Evolutionary conservation across 179 eudicot genomes (phyloP).

Genomic region (Beta macrorhiza): DNA sequence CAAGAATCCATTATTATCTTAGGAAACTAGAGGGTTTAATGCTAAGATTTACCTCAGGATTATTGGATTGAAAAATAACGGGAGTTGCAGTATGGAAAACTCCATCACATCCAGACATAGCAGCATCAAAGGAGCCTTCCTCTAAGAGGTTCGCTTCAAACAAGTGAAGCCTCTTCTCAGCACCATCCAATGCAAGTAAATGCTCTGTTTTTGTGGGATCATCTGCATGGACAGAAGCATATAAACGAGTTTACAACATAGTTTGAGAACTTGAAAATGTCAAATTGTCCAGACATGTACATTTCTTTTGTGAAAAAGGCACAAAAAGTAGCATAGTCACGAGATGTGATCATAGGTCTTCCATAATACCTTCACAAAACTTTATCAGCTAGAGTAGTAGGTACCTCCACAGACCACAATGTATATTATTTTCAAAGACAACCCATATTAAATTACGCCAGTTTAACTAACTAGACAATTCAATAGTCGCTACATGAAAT

Average conservation of each 20-base stretch:
- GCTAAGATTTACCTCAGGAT: slow-evolving; percentile 39
- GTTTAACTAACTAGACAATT: too few species aligned
- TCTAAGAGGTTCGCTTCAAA: slow-evolving; percentile 42
- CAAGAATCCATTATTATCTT: background rate
- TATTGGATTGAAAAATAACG: slow-evolving; percentile 10
- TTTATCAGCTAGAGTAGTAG: too few species aligned
- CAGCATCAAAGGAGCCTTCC: slow-evolving; percentile 45
- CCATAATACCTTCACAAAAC: too few species aligned
- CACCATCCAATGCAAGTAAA: slow-evolving; percentile 44
- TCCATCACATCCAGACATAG: slow-evolving; percentile 43
- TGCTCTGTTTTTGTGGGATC: slow-evolving; percentile 43
- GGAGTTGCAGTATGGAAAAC: slow-evolving; percentile 56
- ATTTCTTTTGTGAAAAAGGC: too few species aligned
- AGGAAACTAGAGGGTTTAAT: background rate
- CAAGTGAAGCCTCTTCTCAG: slow-evolving; percentile 40
- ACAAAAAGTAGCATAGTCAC: too few species aligned
- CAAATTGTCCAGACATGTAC: too few species aligned
- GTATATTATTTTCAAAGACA: too few species aligned
- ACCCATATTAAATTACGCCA: too few species aligned
- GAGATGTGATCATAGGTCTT: too few species aligned
- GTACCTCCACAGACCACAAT: too few species aligned
- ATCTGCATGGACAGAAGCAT: slow-evolving; percentile 23
- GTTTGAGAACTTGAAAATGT: background rate
- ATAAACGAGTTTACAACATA: background rate
- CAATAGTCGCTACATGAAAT: too few species aligned